These are phyloP conservation scores for Thecaphora thlaspeos DNA, from an alignment of 1,284 basidiomycete genomes.

Conservation along the genomic window DNA sequence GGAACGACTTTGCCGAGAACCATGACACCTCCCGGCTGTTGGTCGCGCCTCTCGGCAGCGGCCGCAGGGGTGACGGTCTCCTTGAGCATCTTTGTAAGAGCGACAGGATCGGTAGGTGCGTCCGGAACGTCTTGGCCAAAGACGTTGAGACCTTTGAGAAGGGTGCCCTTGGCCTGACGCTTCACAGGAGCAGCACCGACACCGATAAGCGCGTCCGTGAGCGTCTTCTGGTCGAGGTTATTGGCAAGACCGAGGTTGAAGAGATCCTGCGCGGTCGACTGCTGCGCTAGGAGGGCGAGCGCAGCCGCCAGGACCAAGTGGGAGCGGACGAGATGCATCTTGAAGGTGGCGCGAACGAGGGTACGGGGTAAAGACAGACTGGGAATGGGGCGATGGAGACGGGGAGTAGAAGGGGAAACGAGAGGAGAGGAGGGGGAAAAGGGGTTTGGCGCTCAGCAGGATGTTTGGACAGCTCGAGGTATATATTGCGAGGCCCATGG, in stretches of 20 bases:
- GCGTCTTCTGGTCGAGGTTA: slow-evolving; percentile 13
- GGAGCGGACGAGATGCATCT: background rate
- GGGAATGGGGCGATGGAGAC: too few relatives aligned
- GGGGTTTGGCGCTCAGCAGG: too few relatives aligned
- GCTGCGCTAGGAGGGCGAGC: background rate
- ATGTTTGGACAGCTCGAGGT: too few relatives aligned
- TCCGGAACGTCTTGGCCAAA: slow-evolving; percentile 12
- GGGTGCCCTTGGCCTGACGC: slow-evolving; percentile 11
- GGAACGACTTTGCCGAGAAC: background rate
- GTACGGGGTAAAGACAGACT: background rate
- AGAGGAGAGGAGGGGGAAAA: background rate
- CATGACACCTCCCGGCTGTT: background rate
- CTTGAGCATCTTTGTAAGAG: background rate
- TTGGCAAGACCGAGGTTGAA: slow-evolving; percentile 2
- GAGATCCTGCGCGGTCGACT: background rate
- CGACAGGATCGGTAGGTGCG: background rate
- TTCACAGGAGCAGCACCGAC: slow-evolving; percentile 1
- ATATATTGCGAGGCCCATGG: too few relatives aligned
- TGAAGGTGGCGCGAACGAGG: background rate
- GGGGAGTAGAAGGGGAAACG: background rate
- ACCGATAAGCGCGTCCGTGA: slow-evolving; percentile 6
- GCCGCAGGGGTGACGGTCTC: too few relatives aligned
- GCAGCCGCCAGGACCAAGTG: background rate
- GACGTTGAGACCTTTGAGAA: slow-evolving; percentile 14
- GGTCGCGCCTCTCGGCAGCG: background rate